These are phyloP conservation scores for Neofusicoccum cordaticola DNA, from an alignment of 2,329 filamentous ascomycete species.

Conservation along the genomic window DNA sequence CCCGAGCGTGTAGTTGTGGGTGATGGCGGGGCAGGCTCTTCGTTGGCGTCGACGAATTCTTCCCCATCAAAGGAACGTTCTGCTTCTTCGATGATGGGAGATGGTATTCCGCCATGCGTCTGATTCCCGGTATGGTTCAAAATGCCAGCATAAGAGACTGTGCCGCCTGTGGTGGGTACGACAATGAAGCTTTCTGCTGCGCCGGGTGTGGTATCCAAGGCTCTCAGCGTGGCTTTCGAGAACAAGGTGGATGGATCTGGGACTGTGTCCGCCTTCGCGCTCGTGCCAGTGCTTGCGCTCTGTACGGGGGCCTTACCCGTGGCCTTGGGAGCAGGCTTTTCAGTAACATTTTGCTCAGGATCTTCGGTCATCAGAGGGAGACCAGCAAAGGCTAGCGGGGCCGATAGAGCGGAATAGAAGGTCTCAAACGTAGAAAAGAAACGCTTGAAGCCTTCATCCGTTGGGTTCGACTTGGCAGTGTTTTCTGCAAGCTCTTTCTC, in stretches of 20 bases:
- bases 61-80: slow-evolving; percentile 49
- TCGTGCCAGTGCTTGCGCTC: slow-evolving; percentile 47
- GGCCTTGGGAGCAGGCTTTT: slow-evolving; percentile 26
- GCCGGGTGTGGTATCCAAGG: slow-evolving; percentile 62
- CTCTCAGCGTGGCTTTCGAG: slow-evolving; percentile 78
- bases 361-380: slow-evolving; percentile 61
- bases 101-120: slow-evolving; percentile 29
- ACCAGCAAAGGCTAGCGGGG: slow-evolving; percentile 87
- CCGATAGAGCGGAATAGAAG: slow-evolving; percentile 83
- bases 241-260: slow-evolving; percentile 82
- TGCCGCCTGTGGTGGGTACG: slow-evolving; percentile 86
- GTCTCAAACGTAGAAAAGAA: slow-evolving; percentile 93
- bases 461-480: slow-evolving; percentile 22
- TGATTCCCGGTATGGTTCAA: slow-evolving; percentile 45
- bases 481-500: neutral
- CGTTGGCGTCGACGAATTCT: slow-evolving; percentile 84
- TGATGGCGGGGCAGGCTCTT: slow-evolving; percentile 54
- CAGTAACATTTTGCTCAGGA: slow-evolving; percentile 17
- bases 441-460: slow-evolving; percentile 78
- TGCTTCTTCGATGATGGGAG: slow-evolving; percentile 49
- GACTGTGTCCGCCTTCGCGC: slow-evolving; percentile 42
- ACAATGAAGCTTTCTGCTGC: slow-evolving; percentile 69
- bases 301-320: slow-evolving; percentile 31
- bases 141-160: slow-evolving; percentile 89
- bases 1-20: slow-evolving; percentile 40